Evolutionary conservation across 2,329 filamentous ascomycete species (phyloP).

Genomic region (Ceratocystis eucalypticola): DNA sequence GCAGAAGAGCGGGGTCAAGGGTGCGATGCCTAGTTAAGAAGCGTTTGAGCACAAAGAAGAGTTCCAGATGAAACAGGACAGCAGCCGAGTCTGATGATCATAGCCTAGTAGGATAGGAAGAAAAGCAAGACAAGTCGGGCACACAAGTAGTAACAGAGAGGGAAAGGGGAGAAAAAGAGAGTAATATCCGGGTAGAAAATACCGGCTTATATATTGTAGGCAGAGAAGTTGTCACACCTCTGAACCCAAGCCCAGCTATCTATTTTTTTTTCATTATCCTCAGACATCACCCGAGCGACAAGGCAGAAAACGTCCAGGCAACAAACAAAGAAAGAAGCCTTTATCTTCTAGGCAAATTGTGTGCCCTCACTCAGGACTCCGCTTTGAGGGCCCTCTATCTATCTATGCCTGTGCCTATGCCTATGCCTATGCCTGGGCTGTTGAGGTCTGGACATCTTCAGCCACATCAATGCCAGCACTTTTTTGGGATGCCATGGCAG

Average conservation of each 20-base stretch:
- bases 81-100: no score
- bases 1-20: not conserved
- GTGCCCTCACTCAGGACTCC: not conserved
- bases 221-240: not conserved
- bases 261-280: not conserved
- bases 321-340: not conserved
- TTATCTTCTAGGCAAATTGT: not conserved
- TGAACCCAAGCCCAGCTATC: not conserved
- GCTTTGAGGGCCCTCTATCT: no score
- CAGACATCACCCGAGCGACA: not conserved
- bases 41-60: no score
- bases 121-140: no score
- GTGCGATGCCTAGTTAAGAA: no score
- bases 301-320: not conserved
- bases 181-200: not conserved
- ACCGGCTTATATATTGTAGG: not conserved
- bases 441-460: constrained; percentile 12
- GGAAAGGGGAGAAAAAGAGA: not conserved
- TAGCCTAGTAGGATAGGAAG: no score
- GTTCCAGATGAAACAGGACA: no score
- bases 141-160: not conserved
- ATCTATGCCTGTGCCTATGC: not conserved
- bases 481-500: constrained; percentile 11
- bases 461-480: constrained; percentile 19
- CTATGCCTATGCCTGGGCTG: not conserved